phyloP scores from a whole-genome alignment of 2,329 filamentous ascomycete genomes.

The Pestalotiopsis sp. region DNA sequence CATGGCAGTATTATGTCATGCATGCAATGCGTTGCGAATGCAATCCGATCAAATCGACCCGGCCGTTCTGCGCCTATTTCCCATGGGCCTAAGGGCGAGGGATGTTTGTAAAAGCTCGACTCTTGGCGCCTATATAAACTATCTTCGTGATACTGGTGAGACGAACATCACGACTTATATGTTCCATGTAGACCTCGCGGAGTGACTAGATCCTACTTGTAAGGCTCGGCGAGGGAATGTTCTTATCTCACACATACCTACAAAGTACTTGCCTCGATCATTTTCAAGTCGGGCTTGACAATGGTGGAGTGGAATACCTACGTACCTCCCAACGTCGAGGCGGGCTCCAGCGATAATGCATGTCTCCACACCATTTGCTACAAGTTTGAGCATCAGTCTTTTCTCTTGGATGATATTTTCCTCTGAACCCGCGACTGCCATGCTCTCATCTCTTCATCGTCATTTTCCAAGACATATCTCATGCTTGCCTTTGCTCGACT shows the following conservation, averaged over 20 bases:
- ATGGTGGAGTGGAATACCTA: background rate
- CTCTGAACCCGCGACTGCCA: background rate
- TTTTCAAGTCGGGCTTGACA: background rate
- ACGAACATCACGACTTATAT: too few relatives aligned
- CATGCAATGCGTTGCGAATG: background rate
- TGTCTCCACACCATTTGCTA: background rate
- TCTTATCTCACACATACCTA: too few relatives aligned
- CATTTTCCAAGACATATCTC: background rate
- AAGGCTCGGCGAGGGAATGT: too few relatives aligned
- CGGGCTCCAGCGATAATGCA: background rate
- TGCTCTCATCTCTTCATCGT: background rate
- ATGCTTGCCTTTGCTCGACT: background rate
- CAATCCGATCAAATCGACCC: background rate
- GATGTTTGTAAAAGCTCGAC: background rate
- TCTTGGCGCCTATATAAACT: background rate
- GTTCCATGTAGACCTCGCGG: too few relatives aligned
- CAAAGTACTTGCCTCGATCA: too few relatives aligned
- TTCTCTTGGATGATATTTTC: background rate
- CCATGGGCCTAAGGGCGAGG: background rate
- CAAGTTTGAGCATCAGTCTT: background rate
- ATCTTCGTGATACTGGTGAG: too few relatives aligned
- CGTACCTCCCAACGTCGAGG: background rate
- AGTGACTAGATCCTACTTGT: too few relatives aligned
- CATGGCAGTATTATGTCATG: conserved; percentile 7
- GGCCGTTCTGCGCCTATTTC: background rate